Conservation (phyloP, 148 eudicot species). For the Vaccinium darrowii region DNA sequence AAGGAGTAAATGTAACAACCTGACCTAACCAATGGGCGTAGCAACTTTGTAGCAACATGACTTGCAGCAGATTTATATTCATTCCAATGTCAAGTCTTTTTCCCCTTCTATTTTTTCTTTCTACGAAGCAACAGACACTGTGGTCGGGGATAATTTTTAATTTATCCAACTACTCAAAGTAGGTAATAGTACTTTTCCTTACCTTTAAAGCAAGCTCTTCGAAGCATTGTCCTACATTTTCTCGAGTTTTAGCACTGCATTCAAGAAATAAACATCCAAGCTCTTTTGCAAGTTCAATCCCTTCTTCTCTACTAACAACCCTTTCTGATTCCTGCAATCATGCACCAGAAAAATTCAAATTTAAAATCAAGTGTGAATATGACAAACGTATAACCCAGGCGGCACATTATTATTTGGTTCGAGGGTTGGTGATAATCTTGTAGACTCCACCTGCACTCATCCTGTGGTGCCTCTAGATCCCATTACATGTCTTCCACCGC, state of each 20-base stretch:
- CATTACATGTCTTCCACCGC: neutral
- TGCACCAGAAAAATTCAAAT: neutral
- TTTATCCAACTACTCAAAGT: neutral
- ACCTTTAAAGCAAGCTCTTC: slow-evolving; percentile 94
- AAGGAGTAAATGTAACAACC: neutral
- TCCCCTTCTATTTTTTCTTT: neutral
- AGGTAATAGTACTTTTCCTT: neutral
- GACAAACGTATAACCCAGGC: neutral
- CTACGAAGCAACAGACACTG: neutral
- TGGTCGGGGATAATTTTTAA: neutral
- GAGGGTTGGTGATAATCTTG: neutral
- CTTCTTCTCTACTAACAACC: slow-evolving; percentile 88
- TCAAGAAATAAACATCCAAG: slow-evolving; percentile 77
- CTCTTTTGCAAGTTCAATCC: slow-evolving; percentile 79
- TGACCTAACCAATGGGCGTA: neutral
- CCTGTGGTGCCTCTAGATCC: neutral
- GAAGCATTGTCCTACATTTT: slow-evolving; percentile 85
- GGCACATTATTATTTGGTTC: neutral
- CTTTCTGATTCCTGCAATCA: slow-evolving; percentile 77
- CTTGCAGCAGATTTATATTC: neutral
- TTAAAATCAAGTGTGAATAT: neutral
- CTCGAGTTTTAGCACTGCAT: slow-evolving; percentile 92
- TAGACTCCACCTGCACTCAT: neutral
- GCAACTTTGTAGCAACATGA: neutral
- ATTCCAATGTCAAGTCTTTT: neutral